Evolutionary conservation across 495 filamentous ascomycete species (phyloP).

Genomic region (Penicillium roqueforti): DNA sequence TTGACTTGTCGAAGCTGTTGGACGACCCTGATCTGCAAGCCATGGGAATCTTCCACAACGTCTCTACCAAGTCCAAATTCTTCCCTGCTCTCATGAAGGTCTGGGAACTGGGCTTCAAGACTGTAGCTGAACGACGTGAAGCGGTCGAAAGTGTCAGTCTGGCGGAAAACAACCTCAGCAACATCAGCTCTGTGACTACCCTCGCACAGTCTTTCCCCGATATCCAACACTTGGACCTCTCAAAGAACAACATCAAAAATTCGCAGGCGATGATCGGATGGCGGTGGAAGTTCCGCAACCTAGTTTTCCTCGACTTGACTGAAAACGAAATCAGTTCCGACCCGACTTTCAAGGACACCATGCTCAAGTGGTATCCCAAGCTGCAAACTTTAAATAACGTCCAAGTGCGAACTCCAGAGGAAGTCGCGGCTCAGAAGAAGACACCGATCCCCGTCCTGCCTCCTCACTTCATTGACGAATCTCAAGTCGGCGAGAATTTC

Average conservation of each 20-base stretch:
- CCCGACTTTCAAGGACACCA: constrained; percentile 60
- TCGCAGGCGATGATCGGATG: constrained; percentile 57
- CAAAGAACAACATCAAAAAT: constrained; percentile 67
- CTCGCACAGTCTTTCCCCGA: constrained; percentile 74
- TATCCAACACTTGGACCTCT: constrained; percentile 80
- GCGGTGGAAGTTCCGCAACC: constrained; percentile 68
- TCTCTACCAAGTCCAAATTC: constrained; percentile 73
- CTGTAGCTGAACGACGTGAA: constrained; percentile 59
- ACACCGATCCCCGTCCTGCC: constrained; percentile 64
- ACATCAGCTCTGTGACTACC: constrained; percentile 62
- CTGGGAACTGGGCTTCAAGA: constrained; percentile 66
- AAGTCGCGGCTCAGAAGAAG: constrained; percentile 53
- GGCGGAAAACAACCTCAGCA: constrained; percentile 67
- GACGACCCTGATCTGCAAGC: constrained; percentile 60
- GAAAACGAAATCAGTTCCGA: constrained; percentile 68
- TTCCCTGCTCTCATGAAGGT: constrained; percentile 86
- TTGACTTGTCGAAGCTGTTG: constrained; percentile 73
- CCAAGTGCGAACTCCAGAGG: constrained; percentile 65
- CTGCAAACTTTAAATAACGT: constrained; percentile 68
- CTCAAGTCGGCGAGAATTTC: constrained; percentile 69
- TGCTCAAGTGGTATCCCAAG: constrained; percentile 76
- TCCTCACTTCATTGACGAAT: constrained; percentile 71
- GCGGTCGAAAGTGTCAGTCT: constrained; percentile 74
- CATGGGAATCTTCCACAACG: constrained; percentile 71
- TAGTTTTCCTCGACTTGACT: constrained; percentile 73